A percentile compares a stretch with the other conserved stretches of the same genome.
Evolutionary conservation across 148 eudicot species (phyloP).

Genomic region (Fallopia convolvulus): DNA sequence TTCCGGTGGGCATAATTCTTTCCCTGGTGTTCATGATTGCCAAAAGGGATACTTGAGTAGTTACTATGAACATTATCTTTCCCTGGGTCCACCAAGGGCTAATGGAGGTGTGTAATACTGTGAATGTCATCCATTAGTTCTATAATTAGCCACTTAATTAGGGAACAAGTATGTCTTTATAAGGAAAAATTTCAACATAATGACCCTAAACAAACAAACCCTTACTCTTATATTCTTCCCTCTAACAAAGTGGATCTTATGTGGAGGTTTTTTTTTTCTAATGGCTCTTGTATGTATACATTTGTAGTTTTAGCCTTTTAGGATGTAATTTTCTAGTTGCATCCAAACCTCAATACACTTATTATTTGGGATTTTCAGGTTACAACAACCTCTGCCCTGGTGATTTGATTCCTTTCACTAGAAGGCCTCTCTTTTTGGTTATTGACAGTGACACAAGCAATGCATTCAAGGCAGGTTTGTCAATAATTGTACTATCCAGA

Average conservation of each 20-base stretch:
- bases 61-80: conserved; percentile 50
- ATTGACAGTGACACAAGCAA: conserved; percentile 96
- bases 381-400: conserved; percentile 73
- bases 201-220: no score
- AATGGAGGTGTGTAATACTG: conserved; percentile 49
- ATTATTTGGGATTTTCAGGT: conserved; percentile 47
- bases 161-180: not conserved
- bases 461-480: conserved; percentile 99
- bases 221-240: not conserved
- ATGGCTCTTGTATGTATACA: not conserved
- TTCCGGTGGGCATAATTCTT: conserved; percentile 28
- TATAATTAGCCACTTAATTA: not conserved
- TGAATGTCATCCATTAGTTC: not conserved
- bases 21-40: conserved; percentile 32
- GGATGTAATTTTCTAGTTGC: not conserved
- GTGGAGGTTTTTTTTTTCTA: not conserved
- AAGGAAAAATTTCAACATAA: no score
- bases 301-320: not conserved
- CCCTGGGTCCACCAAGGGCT: conserved; percentile 80
- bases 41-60: conserved; percentile 41
- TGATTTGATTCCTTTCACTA: conserved; percentile 88
- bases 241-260: not conserved
- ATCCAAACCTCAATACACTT: not conserved
- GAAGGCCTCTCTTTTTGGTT: conserved; percentile 78
- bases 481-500: conserved; percentile 33